Evolutionary conservation across 352 stramenopile genomes (phyloP).

Genomic region (Blastocystis sp.): DNA sequence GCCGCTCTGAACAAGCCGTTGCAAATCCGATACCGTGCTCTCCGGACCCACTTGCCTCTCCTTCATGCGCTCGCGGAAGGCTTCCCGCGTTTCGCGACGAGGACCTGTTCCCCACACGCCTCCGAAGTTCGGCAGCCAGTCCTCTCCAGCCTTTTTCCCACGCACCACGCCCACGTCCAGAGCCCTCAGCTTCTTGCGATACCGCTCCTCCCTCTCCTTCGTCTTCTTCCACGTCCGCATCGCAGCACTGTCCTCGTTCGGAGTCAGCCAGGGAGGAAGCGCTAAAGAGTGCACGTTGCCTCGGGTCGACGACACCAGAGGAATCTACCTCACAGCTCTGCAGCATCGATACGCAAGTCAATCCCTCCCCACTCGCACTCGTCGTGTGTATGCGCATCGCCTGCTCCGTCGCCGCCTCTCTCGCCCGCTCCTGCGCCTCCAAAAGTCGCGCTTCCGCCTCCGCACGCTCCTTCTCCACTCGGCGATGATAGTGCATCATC

Average conservation of each 20-base stretch:
- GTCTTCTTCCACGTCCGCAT: slow-evolving; percentile 34
- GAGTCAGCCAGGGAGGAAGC: slow-evolving; percentile 20
- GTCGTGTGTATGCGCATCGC: background rate
- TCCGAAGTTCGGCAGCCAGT: slow-evolving; percentile 53
- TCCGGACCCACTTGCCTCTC: background rate
- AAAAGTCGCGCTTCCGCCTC: background rate
- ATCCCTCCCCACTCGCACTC: background rate
- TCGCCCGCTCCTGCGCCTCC: background rate
- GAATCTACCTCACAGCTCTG: background rate
- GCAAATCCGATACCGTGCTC: background rate
- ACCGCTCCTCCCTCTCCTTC: slow-evolving; percentile 9
- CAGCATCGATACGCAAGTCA: slow-evolving; percentile 3
- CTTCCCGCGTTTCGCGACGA: background rate
- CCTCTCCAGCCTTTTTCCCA: background rate
- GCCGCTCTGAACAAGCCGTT: background rate
- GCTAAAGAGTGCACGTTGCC: slow-evolving; percentile 3
- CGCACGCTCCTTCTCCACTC: background rate
- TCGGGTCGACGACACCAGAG: background rate
- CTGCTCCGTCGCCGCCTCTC: background rate
- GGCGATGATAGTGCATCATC: background rate
- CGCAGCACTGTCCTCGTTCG: background rate
- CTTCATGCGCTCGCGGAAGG: background rate
- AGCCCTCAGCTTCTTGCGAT: background rate
- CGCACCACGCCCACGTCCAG: slow-evolving; percentile 38
- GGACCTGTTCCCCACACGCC: slow-evolving; percentile 40